Evolutionary conservation across 164 flowering plant genomes (phyloP).

Genomic region (Piper betle): DNA sequence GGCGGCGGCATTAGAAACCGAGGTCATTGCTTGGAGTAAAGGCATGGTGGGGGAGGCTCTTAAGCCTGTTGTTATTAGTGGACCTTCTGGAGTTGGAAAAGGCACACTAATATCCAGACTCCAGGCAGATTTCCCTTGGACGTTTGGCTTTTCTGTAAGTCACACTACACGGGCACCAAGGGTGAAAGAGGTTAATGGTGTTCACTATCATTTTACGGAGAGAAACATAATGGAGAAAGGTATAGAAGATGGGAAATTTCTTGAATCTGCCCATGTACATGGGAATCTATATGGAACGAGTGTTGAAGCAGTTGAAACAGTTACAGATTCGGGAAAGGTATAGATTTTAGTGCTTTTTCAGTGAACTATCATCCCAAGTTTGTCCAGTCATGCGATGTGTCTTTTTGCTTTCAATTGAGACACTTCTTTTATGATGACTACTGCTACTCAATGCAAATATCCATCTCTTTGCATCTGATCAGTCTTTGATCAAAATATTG

Average conservation of each 20-base stretch:
- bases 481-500: too few relatives aligned
- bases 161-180: conserved; percentile 93
- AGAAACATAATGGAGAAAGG: conserved; percentile 73
- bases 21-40: conserved; percentile 91
- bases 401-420: too few relatives aligned
- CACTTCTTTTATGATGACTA: too few relatives aligned
- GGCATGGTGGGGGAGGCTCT: conserved; percentile 60
- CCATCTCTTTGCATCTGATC: too few relatives aligned
- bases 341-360: background rate
- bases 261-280: conserved; percentile 91
- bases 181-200: conserved; percentile 61
- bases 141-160: conserved; percentile 96
- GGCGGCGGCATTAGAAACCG: conserved; percentile 29
- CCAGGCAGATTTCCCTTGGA: conserved; percentile 79
- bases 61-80: conserved; percentile 84
- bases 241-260: conserved; percentile 70
- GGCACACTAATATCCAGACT: conserved; percentile 84
- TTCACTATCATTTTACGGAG: conserved; percentile 85
- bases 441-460: too few relatives aligned
- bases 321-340: conserved; percentile 91
- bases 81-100: conserved; percentile 99
- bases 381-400: too few relatives aligned
- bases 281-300: conserved; percentile 98
- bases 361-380: background rate
- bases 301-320: conserved; percentile 81